These are phyloP conservation scores for Neoarthrinium moseri DNA, from an alignment of 2,329 filamentous ascomycete species.

Conservation along the genomic window DNA sequence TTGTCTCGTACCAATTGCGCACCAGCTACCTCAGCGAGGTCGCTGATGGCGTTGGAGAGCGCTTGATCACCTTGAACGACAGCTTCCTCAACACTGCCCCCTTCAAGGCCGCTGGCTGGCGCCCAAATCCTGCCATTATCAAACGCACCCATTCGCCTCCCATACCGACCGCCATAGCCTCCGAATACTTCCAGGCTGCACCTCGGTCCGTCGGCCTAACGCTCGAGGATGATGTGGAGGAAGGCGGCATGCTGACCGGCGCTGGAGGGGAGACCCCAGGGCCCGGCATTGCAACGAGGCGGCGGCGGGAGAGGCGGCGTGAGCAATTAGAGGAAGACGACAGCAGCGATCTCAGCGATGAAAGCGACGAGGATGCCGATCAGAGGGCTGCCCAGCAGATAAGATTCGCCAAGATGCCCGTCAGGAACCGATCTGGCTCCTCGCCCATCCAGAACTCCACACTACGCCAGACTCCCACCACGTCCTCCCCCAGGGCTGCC, in stretches of 20 bases:
- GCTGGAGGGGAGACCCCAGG: conserved; percentile 68
- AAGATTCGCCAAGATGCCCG: conserved; percentile 93
- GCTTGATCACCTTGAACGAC: conserved; percentile 78
- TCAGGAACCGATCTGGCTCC: conserved; percentile 81
- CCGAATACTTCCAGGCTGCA: conserved; percentile 76
- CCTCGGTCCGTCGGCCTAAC: conserved; percentile 62
- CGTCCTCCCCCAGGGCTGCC: conserved; percentile 46
- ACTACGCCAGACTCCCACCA: conserved; percentile 51
- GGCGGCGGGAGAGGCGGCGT: conserved; percentile 58
- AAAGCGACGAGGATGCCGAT: conserved; percentile 77
- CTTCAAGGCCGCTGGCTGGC: conserved; percentile 83
- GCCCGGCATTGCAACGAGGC: conserved; percentile 64
- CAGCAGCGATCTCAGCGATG: conserved; percentile 81
- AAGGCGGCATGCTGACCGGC: conserved; percentile 70
- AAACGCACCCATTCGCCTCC: conserved; percentile 84
- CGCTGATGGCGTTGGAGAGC: conserved; percentile 81
- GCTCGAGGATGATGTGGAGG: conserved; percentile 70
- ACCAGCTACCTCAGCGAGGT: conserved; percentile 78
- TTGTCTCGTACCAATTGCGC: conserved; percentile 80
- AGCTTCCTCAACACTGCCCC: conserved; percentile 75
- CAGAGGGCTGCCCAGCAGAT: conserved; percentile 81
- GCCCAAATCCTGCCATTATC: conserved; percentile 68
- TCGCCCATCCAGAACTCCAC: conserved; percentile 76
- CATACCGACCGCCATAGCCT: conserved; percentile 78
- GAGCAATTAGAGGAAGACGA: conserved; percentile 83